Evolutionary conservation across 306 rosid species (phyloP).

Genomic region (Vachellia pachyceras): DNA sequence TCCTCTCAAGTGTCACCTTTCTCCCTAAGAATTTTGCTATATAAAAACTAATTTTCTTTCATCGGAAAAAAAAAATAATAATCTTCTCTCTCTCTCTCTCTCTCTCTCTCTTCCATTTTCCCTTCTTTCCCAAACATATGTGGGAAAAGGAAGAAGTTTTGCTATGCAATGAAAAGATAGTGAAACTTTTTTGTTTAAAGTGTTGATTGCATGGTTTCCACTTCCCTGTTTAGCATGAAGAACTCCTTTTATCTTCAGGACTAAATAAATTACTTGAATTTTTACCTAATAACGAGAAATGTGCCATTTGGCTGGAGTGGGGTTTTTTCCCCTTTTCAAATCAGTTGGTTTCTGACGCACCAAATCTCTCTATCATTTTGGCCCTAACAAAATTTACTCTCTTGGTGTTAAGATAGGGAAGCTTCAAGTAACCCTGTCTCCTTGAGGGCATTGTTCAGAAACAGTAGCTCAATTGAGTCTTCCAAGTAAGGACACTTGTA

Average conservation of each 20-base stretch:
- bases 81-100: too few species aligned
- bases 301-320: slow-evolving; percentile 10
- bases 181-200: slow-evolving; percentile 2
- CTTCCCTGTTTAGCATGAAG: slow-evolving; percentile 7
- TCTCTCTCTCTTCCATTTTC: neutral
- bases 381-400: slow-evolving; percentile 44
- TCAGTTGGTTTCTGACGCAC: slow-evolving; percentile 32
- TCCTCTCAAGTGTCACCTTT: neutral
- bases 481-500: slow-evolving; percentile 55
- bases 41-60: neutral
- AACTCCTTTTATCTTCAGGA: slow-evolving; percentile 17
- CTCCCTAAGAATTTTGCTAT: neutral
- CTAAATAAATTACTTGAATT: neutral
- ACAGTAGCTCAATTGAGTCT: slow-evolving; percentile 46
- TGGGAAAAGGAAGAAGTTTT: slow-evolving; percentile 1
- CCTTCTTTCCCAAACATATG: neutral
- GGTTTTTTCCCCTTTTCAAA: neutral
- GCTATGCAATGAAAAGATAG: neutral
- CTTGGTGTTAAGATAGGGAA: slow-evolving; percentile 46
- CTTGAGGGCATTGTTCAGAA: slow-evolving; percentile 41
- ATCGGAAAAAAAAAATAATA: too few species aligned
- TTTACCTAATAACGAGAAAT: neutral
- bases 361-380: slow-evolving; percentile 27
- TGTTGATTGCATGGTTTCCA: slow-evolving; percentile 18
- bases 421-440: slow-evolving; percentile 48